Percentiles rank a stretch among this genome's conserved stretches.
Conservation (phyloP, 2,329 filamentous ascomycete species). For the Colletotrichum shisoi region DNA sequence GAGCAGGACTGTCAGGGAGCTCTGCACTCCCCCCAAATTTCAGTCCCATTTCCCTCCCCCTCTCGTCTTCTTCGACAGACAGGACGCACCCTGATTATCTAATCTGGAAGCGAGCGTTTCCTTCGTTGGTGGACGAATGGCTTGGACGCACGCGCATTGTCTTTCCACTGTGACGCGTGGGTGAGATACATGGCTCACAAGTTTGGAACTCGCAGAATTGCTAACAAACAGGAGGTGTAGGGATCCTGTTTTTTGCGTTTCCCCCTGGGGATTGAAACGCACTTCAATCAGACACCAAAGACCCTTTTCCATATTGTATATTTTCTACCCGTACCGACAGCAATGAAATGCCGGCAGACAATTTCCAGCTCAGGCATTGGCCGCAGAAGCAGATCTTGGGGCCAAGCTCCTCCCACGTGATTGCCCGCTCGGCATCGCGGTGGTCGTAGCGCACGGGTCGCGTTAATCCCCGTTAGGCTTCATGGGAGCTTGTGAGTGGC, state of each 20-base stretch:
- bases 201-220: neutral
- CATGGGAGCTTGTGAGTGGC: conserved; percentile 19
- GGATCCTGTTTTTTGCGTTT: neutral
- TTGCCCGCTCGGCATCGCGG: conserved; percentile 24
- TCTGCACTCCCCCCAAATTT: conserved; percentile 44
- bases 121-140: neutral
- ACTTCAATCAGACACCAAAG: conserved; percentile 3
- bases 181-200: neutral
- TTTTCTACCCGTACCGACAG: neutral
- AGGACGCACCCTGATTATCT: conserved; percentile 6
- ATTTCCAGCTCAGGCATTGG: conserved; percentile 15
- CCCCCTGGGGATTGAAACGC: conserved; percentile 4
- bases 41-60: conserved; percentile 44
- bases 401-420: conserved; percentile 40
- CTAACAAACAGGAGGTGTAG: too few relatives aligned
- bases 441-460: conserved; percentile 45
- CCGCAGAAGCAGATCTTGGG: conserved; percentile 1
- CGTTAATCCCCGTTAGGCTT: conserved; percentile 44
- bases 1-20: conserved; percentile 45
- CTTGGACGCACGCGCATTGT: neutral
- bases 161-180: neutral
- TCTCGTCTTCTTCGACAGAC: conserved; percentile 39
- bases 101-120: neutral
- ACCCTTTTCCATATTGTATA: neutral
- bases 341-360: neutral